Evolutionary conservation across 805 yeast genomes (phyloP).

Genomic region (Ascoidea tarda): DNA sequence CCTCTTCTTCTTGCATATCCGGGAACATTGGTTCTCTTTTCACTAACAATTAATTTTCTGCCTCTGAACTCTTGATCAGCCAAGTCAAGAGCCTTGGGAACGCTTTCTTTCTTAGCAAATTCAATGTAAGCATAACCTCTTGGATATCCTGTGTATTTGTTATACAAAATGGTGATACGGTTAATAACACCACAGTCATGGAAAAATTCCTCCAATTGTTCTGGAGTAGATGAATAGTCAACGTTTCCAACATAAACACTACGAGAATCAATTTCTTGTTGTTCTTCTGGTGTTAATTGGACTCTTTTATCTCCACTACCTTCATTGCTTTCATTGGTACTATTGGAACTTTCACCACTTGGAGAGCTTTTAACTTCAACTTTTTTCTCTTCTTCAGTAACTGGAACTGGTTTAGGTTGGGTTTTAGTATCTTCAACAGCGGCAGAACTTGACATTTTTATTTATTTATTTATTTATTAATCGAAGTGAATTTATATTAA

Average conservation of each 20-base stretch:
- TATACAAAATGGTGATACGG: slow-evolving; percentile 37
- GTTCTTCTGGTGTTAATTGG: slow-evolving; percentile 18
- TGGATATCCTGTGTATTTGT: slow-evolving; percentile 29
- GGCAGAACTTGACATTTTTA: too few relatives aligned
- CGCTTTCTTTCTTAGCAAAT: slow-evolving; percentile 29
- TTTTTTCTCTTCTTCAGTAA: background rate
- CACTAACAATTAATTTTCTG: slow-evolving; percentile 30
- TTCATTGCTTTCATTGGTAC: slow-evolving; percentile 1
- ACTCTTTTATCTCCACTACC: slow-evolving; percentile 3
- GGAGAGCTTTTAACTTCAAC: background rate
- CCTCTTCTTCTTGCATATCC: slow-evolving; percentile 22
- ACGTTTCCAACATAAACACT: slow-evolving; percentile 43
- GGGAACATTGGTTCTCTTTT: slow-evolving; percentile 41
- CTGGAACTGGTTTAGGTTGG: background rate
- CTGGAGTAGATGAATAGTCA: slow-evolving; percentile 33
- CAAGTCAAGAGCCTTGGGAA: slow-evolving; percentile 29
- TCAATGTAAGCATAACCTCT: slow-evolving; percentile 56
- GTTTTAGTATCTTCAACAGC: too few relatives aligned
- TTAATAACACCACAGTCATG: slow-evolving; percentile 29
- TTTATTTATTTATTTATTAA: too few relatives aligned
- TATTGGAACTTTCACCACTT: background rate
- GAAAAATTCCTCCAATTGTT: slow-evolving; percentile 33
- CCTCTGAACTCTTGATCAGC: slow-evolving; percentile 30
- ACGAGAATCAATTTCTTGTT: slow-evolving; percentile 33
- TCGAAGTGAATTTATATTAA: too few relatives aligned